phyloP scores from a whole-genome alignment of 495 filamentous ascomycete genomes.

The Xylaria acuta region DNA sequence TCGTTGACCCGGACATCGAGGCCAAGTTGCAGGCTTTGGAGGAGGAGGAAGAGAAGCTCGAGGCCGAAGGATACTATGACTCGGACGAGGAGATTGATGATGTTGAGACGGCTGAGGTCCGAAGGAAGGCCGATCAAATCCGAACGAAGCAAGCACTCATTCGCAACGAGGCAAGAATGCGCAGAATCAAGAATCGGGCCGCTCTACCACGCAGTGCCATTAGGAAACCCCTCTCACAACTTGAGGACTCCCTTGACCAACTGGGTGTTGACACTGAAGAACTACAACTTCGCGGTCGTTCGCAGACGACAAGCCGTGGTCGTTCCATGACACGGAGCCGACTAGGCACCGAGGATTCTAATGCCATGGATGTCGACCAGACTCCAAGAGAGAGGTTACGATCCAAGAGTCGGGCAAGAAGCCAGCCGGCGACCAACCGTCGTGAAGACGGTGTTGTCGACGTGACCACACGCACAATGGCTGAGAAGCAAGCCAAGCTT shows the following conservation, averaged over 20 bases:
- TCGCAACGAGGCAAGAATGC: constrained; percentile 88
- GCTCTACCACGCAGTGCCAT: constrained; percentile 80
- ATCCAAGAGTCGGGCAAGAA: constrained; percentile 79
- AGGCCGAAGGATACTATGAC: constrained; percentile 61
- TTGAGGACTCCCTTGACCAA: constrained; percentile 81
- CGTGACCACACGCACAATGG: constrained; percentile 69
- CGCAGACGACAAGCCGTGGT: constrained; percentile 64
- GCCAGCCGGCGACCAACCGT: constrained; percentile 77
- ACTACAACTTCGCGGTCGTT: constrained; percentile 73
- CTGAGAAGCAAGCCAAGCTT: constrained; percentile 84
- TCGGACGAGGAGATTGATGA: constrained; percentile 70
- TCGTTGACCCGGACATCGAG: constrained; percentile 95
- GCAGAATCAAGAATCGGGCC: constrained; percentile 92
- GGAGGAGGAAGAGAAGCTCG: constrained; percentile 89
- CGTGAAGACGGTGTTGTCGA: constrained; percentile 78
- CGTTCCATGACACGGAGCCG: constrained; percentile 60
- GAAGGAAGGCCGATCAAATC: constrained; percentile 92
- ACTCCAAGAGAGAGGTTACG: constrained; percentile 67
- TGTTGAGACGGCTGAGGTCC: constrained; percentile 81
- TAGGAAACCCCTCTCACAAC: constrained; percentile 78
- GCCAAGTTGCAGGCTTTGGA: constrained; percentile 87
- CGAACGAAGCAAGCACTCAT: constrained; percentile 88
- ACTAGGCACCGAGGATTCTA: constrained; percentile 60
- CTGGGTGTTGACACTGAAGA: constrained; percentile 82
- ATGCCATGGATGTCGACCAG: constrained; percentile 88